phyloP scores from a whole-genome alignment of 73 alveolate species.

The Paramecium sonneborni region DNA sequence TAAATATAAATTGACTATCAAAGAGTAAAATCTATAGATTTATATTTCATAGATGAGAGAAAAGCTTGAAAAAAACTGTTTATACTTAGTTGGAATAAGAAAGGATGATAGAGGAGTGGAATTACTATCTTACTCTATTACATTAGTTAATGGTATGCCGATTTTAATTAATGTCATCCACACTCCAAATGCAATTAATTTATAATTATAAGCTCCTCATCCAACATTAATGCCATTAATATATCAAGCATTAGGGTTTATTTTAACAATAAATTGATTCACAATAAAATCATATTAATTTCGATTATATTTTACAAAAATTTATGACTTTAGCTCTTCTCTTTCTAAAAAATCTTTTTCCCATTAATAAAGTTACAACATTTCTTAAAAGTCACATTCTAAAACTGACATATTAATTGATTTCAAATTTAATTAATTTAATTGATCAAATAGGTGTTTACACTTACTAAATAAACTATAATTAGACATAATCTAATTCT shows the following conservation, averaged over 20 bases:
- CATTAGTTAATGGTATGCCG: slow-evolving; percentile 42
- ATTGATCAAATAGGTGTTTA: background rate
- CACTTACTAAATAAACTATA: background rate
- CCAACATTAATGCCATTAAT: slow-evolving; percentile 42
- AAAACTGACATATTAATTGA: background rate
- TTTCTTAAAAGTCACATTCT: slow-evolving; percentile 18
- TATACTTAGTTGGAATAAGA: slow-evolving; percentile 39
- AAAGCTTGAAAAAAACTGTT: slow-evolving; percentile 40
- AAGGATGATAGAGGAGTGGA: slow-evolving; percentile 51
- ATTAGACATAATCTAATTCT: background rate
- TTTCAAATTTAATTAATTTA: background rate
- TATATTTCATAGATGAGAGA: background rate
- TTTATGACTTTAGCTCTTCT: slow-evolving; percentile 36
- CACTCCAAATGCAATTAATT: slow-evolving; percentile 3
- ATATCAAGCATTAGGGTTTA: slow-evolving; percentile 55
- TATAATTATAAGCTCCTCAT: slow-evolving; percentile 53
- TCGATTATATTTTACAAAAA: slow-evolving; percentile 18
- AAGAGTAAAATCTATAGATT: background rate
- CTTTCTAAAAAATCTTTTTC: slow-evolving; percentile 52
- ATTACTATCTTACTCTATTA: slow-evolving; percentile 29
- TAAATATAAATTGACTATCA: background rate
- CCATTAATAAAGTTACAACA: background rate
- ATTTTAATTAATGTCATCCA: slow-evolving; percentile 54
- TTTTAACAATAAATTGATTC: slow-evolving; percentile 29
- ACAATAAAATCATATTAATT: background rate